Base-by-base conservation (phyloP, 805 yeast species). In the Metschnikowia similis region DNA sequence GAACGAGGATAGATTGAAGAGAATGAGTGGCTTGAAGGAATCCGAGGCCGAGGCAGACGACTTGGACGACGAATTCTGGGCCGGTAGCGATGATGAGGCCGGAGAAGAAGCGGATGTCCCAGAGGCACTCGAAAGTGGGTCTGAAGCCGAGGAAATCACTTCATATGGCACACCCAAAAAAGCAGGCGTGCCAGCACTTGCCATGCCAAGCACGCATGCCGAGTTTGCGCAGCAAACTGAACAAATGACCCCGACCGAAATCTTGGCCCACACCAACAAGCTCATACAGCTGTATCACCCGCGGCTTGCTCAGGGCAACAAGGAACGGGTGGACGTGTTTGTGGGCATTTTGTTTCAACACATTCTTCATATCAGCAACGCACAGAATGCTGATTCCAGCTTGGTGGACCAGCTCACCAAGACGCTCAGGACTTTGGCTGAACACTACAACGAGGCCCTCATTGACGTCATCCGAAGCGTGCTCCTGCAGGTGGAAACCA, bases 241-340 rank as follows among this genome's bases (percentile, higher is more conserved):
- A 2, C 53, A 45, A n/a, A 41, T 67, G 28, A 69, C 72, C 8
- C 64, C 70, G 38, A 62, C 62, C 13, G 77, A 80, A 31, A 80
- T 81, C 14, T 66, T 79, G 16, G 64, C 67, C 2, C 67, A 76
- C 28, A 73, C 88, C 28, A 77, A 79, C 45, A 76, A 77, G 49
- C 77, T 90, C 38, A 67, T 87, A 49, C 76, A 75, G 46, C 63
- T 72, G 0, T 82, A 84, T 66, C 89, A 87, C 54, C 96, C 97
- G 11, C 82, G 84, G 54, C 72, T 87, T 47, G 89, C 87, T 2
- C 79, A 75, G 48, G 97, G 96, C 2, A 90, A 92, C 65, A 89
- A 88, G 62, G 87, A 83, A 52, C 84, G 79, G 59, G 68, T 87
- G 56, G 87, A 84, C 26, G 62, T 56, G 2, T 85, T 91, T 60